A percentile compares a stretch with the other conserved stretches of the same genome.
phyloP scores from a whole-genome alignment of 2,329 filamentous ascomycete genomes.

The Torrubiellomyces zombiae region DNA sequence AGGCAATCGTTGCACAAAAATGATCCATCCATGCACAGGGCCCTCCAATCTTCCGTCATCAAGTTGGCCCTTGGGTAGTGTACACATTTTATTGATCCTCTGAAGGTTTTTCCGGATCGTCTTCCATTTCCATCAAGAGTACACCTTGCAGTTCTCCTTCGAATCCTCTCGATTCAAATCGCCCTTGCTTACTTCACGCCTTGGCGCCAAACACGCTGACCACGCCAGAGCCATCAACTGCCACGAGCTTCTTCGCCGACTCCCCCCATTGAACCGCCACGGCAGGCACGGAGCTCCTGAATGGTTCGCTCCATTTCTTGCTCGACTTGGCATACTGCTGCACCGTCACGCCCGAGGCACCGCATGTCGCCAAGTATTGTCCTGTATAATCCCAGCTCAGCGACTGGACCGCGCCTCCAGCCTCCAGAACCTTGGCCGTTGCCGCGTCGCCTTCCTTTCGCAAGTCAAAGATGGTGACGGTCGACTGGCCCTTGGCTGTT shows the following conservation, averaged over 20 bases:
- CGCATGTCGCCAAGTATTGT: slow-evolving; percentile 75
- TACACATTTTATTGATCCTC: no score
- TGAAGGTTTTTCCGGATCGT: no score
- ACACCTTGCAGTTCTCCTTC: background rate
- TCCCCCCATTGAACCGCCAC: slow-evolving; percentile 64
- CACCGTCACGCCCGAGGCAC: slow-evolving; percentile 65
- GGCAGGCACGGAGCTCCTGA: slow-evolving; percentile 59
- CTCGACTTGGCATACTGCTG: slow-evolving; percentile 76
- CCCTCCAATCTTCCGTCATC: no score
- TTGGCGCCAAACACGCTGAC: slow-evolving; percentile 51
- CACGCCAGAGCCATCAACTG: slow-evolving; percentile 58
- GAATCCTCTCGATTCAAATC: background rate
- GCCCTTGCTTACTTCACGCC: slow-evolving; percentile 19
- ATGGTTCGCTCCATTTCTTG: slow-evolving; percentile 79
- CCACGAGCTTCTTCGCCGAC: slow-evolving; percentile 56
- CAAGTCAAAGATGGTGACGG: slow-evolving; percentile 77
- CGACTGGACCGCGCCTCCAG: slow-evolving; percentile 58
- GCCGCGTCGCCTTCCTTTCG: slow-evolving; percentile 76
- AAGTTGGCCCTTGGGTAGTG: no score
- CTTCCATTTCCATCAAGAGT: no score
- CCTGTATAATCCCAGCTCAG: slow-evolving; percentile 90
- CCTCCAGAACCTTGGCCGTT: slow-evolving; percentile 70
- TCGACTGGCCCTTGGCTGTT: slow-evolving; percentile 58
- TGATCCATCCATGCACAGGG: no score
- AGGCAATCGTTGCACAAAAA: no score